A percentile compares a stretch with the other conserved stretches of the same genome.
Conservation (phyloP, 345 rosid species). For the Eucalyptus globulus region DNA sequence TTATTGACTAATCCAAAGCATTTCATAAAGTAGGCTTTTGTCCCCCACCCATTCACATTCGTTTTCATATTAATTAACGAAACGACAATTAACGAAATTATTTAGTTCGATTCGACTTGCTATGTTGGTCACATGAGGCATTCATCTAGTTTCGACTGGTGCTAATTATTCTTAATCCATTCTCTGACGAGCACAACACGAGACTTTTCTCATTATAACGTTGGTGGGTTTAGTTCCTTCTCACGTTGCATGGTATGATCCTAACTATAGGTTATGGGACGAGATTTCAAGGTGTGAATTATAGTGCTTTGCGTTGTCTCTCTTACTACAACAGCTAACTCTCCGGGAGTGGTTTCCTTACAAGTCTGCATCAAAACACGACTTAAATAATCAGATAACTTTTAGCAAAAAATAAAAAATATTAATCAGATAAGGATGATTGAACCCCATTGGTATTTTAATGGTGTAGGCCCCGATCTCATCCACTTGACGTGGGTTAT, state of each 20-base stretch:
- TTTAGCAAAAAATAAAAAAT: neutral
- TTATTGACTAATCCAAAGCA: neutral
- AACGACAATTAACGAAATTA: neutral
- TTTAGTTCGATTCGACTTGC: neutral
- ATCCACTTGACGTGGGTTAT: neutral
- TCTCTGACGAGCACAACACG: neutral
- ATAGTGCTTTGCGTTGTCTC: neutral
- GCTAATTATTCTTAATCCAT: neutral
- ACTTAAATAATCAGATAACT: neutral
- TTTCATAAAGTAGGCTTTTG: neutral
- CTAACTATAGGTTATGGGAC: neutral
- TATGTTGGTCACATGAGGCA: neutral
- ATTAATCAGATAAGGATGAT: neutral
- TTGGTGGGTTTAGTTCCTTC: neutral
- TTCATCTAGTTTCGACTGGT: neutral
- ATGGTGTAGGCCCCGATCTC: neutral
- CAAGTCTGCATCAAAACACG: neutral
- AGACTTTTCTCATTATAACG: too few species aligned
- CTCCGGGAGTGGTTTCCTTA: neutral
- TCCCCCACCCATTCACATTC: neutral
- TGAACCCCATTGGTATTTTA: neutral
- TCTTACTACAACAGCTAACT: neutral
- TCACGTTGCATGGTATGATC: neutral
- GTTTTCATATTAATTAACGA: neutral
- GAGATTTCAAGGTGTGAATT: neutral